Percentiles rank a stretch among this genome's conserved stretches.
These are phyloP conservation scores for Camelina hispida DNA, from an alignment of 345 rosid genomes.

Conservation along the genomic window DNA sequence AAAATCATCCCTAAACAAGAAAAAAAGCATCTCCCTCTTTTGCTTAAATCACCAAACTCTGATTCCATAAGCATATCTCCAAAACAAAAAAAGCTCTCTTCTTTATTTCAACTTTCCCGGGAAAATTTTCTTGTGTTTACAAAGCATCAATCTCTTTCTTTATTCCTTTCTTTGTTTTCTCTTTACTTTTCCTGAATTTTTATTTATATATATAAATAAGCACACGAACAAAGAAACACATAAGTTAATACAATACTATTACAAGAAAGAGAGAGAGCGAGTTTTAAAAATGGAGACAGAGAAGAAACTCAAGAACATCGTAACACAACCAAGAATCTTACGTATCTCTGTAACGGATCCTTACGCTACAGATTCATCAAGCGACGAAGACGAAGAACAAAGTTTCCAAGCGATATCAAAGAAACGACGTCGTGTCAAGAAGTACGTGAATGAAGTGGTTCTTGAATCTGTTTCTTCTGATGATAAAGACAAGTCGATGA, in stretches of 20 bases:
- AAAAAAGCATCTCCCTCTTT: slow-evolving; percentile 31
- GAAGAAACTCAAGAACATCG: slow-evolving; percentile 34
- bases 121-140: slow-evolving; percentile 24
- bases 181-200: slow-evolving; percentile 15
- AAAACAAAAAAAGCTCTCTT: slow-evolving; percentile 32
- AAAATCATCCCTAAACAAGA: slow-evolving; percentile 33
- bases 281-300: slow-evolving; percentile 40
- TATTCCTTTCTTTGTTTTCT: slow-evolving; percentile 1
- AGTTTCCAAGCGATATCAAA: neutral
- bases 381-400: slow-evolving; percentile 80
- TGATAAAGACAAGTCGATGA: neutral
- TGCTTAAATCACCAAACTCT: slow-evolving; percentile 37
- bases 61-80: slow-evolving; percentile 38
- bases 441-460: slow-evolving; percentile 69
- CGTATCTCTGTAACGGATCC: slow-evolving; percentile 78
- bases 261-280: slow-evolving; percentile 8
- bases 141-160: slow-evolving; percentile 39
- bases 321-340: slow-evolving; percentile 47
- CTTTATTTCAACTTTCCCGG: slow-evolving; percentile 34
- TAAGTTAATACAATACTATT: slow-evolving; percentile 37
- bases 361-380: slow-evolving; percentile 95
- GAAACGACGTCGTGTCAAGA: slow-evolving; percentile 56
- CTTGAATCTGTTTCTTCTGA: slow-evolving; percentile 46
- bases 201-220: neutral
- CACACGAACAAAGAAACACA: slow-evolving; percentile 23